Percentiles rank a stretch among this genome's conserved stretches.
phyloP scores from a whole-genome alignment of 352 stramenopile species.

The Salisapilia sapeloensis region DNA sequence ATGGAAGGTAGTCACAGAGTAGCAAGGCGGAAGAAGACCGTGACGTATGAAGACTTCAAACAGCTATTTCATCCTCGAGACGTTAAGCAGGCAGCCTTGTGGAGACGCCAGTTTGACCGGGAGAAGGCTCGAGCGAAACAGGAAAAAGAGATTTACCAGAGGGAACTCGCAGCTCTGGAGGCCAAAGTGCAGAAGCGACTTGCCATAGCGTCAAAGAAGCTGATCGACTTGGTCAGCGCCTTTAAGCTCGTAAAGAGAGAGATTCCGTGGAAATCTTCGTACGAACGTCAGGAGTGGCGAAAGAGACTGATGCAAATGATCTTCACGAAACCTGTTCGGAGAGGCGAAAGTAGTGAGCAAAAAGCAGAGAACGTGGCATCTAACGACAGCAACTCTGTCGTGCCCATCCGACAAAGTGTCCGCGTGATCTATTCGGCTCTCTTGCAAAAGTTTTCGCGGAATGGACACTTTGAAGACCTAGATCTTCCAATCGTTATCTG shows the following conservation, averaged over 20 bases:
- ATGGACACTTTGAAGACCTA: slow-evolving; percentile 56
- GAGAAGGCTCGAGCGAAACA: slow-evolving; percentile 30
- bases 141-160: slow-evolving; percentile 56
- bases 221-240: slow-evolving; percentile 39
- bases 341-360: no score
- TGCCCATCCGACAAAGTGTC: slow-evolving; percentile 24
- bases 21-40: slow-evolving; percentile 3
- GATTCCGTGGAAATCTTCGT: slow-evolving; percentile 37
- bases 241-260: slow-evolving; percentile 29
- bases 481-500: slow-evolving; percentile 13
- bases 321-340: slow-evolving; percentile 31
- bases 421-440: slow-evolving; percentile 32
- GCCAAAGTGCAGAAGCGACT: slow-evolving; percentile 62
- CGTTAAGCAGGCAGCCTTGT: slow-evolving; percentile 18
- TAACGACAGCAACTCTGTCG: background rate
- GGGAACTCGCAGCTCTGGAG: slow-evolving; percentile 41
- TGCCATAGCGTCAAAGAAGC: slow-evolving; percentile 45
- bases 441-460: slow-evolving; percentile 65
- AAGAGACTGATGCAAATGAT: slow-evolving; percentile 37
- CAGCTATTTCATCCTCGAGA: slow-evolving; percentile 48
- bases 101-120: slow-evolving; percentile 54
- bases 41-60: slow-evolving; percentile 48
- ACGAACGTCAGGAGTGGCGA: slow-evolving; percentile 26
- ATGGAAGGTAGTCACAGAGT: slow-evolving; percentile 2
- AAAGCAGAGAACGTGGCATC: no score